Conservation (phyloP, 148 eudicot species). For the Diospyros lotus region DNA sequence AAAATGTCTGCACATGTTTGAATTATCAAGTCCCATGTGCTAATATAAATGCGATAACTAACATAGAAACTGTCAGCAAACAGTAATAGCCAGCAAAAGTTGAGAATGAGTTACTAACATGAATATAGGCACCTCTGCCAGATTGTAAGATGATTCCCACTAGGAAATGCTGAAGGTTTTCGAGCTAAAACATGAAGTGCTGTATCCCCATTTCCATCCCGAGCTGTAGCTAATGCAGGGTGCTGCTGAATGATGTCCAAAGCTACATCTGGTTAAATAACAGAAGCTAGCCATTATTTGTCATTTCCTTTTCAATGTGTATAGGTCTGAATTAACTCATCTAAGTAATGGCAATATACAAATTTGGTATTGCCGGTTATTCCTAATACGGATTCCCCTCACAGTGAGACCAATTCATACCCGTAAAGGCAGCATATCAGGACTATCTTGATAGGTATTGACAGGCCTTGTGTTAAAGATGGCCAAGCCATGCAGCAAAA, state of each 20-base stretch:
- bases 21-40: not conserved
- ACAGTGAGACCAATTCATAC: too few species aligned
- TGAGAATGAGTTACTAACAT: constrained; percentile 1
- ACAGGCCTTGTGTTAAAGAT: too few species aligned
- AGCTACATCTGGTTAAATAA: constrained; percentile 8
- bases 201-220: constrained; percentile 13
- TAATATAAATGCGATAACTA: not conserved
- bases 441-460: too few species aligned
- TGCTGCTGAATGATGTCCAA: not conserved
- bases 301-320: not conserved
- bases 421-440: too few species aligned
- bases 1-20: not conserved
- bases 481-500: too few species aligned
- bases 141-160: constrained; percentile 4
- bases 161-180: constrained; percentile 11
- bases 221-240: constrained; percentile 6
- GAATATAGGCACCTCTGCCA: constrained; percentile 11
- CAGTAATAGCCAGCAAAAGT: not conserved
- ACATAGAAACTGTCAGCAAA: not conserved
- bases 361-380: not conserved
- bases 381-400: not conserved
- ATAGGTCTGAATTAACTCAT: not conserved
- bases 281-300: not conserved
- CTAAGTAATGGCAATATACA: not conserved
- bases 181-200: constrained; percentile 15